Conservation (phyloP, 2,329 filamentous ascomycete species). For the Chaetomiaceae sp. region DNA sequence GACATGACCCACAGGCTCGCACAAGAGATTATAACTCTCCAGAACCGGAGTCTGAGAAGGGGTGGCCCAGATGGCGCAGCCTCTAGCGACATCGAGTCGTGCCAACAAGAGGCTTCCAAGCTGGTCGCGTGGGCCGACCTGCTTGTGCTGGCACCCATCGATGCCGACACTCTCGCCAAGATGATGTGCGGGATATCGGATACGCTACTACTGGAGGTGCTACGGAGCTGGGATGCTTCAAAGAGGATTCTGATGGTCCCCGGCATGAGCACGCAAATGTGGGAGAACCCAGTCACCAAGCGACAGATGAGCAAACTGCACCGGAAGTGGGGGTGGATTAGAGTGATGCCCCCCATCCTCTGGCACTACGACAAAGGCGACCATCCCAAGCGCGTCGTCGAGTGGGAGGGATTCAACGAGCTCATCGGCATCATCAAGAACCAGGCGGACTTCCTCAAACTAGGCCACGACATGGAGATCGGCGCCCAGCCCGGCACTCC, state of each 20-base stretch:
- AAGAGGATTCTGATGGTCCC: constrained; percentile 83
- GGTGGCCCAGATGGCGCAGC: constrained; percentile 30
- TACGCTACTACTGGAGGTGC: constrained; percentile 72
- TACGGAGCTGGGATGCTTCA: constrained; percentile 81
- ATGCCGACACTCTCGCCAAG: constrained; percentile 77
- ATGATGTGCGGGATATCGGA: constrained; percentile 84
- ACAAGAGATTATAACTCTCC: constrained; percentile 58
- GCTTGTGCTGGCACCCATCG: constrained; percentile 77
- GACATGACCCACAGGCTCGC: constrained; percentile 60
- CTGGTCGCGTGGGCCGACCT: constrained; percentile 85
- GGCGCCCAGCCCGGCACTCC: constrained; percentile 39
- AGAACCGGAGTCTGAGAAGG: constrained; percentile 45
- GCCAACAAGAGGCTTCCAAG: constrained; percentile 54
- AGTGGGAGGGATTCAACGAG: constrained; percentile 64
- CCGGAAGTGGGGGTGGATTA: constrained; percentile 82
- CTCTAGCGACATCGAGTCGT: constrained; percentile 47
- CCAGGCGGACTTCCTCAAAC: constrained; percentile 68
- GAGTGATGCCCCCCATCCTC: constrained; percentile 73
- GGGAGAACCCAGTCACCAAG: constrained; percentile 85
- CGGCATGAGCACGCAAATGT: constrained; percentile 84
- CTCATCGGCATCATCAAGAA: constrained; percentile 72
- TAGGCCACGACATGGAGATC: constrained; percentile 66
- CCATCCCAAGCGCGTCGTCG: constrained; percentile 47
- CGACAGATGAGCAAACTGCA: constrained; percentile 81
- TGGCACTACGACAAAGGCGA: constrained; percentile 65